Evolutionary conservation across 352 stramenopile genomes (phyloP).

Genomic region (Nothophytophthora sp.): DNA sequence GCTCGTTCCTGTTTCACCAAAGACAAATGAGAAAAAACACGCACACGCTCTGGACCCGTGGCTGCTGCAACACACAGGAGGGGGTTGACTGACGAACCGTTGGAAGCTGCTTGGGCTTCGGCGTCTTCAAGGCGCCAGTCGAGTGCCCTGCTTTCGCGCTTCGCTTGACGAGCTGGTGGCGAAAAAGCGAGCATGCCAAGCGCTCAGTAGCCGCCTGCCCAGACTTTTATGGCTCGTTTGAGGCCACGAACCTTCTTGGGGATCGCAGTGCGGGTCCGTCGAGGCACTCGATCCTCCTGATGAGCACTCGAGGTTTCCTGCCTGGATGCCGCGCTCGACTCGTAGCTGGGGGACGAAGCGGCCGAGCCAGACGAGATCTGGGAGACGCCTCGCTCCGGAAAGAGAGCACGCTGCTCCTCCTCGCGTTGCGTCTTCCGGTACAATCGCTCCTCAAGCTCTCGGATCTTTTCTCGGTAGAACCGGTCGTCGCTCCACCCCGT

Average conservation of each 20-base stretch:
- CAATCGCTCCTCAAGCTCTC: conserved; percentile 31
- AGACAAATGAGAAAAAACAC: no score
- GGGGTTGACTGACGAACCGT: conserved; percentile 2
- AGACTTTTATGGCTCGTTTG: no score
- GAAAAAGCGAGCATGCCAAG: neutral
- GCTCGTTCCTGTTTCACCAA: neutral
- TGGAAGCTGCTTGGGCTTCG: conserved; percentile 7
- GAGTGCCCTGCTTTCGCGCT: conserved; percentile 14
- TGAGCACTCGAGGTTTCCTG: conserved; percentile 7
- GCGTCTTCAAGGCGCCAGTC: conserved; percentile 2
- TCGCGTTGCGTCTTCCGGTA: conserved; percentile 24
- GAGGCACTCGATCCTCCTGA: neutral
- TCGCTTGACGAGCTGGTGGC: conserved; percentile 14
- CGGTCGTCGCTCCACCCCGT: conserved; percentile 16
- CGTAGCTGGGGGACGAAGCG: conserved; percentile 9
- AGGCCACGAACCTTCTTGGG: conserved; percentile 22
- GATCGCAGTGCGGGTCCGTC: conserved; percentile 5
- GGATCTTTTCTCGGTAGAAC: conserved; percentile 23
- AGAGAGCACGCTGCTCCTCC: conserved; percentile 30
- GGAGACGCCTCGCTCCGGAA: conserved; percentile 11
- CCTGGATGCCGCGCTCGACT: conserved; percentile 8
- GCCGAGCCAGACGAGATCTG: conserved; percentile 12
- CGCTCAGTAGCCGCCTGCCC: neutral
- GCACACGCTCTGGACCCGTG: no score
- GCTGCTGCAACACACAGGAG: no score